phyloP scores from a whole-genome alignment of 352 stramenopile species.

The Globisporangium polare region DNA sequence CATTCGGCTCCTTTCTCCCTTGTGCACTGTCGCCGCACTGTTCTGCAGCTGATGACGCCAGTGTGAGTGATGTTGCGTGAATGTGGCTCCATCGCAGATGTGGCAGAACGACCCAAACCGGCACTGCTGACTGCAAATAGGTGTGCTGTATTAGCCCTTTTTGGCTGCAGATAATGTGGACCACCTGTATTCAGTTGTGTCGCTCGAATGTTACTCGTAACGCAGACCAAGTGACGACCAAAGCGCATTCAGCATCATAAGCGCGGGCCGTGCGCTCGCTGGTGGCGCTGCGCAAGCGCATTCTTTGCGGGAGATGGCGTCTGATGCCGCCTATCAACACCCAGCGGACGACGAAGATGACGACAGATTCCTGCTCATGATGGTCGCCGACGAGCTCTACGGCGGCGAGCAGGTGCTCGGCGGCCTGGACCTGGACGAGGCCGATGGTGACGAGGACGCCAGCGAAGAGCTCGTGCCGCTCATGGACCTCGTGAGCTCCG shows the following conservation, averaged over 20 bases:
- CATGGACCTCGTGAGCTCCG: slow-evolving; percentile 3
- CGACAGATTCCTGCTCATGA: background rate
- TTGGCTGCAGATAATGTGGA: too few relatives aligned
- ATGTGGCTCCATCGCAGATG: background rate
- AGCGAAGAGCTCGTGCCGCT: slow-evolving; percentile 1
- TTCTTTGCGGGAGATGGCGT: background rate
- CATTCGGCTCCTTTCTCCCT: background rate
- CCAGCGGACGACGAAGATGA: background rate
- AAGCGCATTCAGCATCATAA: background rate
- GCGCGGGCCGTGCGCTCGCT: background rate
- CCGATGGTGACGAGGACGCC: background rate
- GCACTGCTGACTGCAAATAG: too few relatives aligned
- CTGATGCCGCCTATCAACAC: background rate
- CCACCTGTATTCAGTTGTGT: too few relatives aligned
- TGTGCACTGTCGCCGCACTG: background rate
- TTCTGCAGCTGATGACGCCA: background rate
- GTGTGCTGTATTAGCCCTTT: too few relatives aligned
- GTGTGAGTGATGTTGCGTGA: background rate
- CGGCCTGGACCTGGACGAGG: background rate
- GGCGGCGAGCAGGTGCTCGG: background rate
- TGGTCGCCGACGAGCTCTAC: background rate
- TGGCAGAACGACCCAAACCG: too few relatives aligned
- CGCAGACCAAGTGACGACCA: too few relatives aligned
- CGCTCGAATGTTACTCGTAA: background rate
- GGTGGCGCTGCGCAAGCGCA: background rate